A percentile compares a stretch with the other conserved stretches of the same genome.
Evolutionary conservation across 2,329 filamentous ascomycete genomes (phyloP).

Genomic region (Pseudocercospora fuligena): DNA sequence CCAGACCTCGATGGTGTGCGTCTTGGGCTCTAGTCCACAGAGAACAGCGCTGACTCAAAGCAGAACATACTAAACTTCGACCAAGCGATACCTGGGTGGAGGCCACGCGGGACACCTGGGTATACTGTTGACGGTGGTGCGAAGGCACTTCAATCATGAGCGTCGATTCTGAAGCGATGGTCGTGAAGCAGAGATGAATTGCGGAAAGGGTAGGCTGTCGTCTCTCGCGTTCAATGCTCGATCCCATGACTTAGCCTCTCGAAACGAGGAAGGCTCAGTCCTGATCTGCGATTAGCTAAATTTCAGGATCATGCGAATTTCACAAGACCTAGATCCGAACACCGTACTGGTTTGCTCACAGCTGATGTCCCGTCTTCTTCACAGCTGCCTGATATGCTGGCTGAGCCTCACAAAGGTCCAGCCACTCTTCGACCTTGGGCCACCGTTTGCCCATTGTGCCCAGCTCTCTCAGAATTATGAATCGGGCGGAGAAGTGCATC

Average conservation of each 20-base stretch:
- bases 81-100: slow-evolving; percentile 15
- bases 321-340: no score
- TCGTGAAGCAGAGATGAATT: no score
- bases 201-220: no score
- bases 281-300: neutral
- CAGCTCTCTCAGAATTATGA: slow-evolving; percentile 47
- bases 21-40: neutral
- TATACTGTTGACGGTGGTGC: neutral
- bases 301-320: no score
- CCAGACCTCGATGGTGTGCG: slow-evolving; percentile 15
- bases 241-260: no score
- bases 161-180: no score
- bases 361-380: slow-evolving; percentile 46
- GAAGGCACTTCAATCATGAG: neutral
- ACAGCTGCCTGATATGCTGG: slow-evolving; percentile 46
- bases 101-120: neutral
- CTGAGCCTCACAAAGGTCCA: slow-evolving; percentile 44
- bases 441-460: slow-evolving; percentile 45
- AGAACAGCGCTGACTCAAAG: slow-evolving; percentile 3
- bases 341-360: slow-evolving; percentile 23
- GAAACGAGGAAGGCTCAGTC: no score
- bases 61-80: slow-evolving; percentile 23
- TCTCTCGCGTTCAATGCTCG: no score
- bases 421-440: slow-evolving; percentile 43
- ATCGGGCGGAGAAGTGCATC: slow-evolving; percentile 49